Evolutionary conservation across 2,329 filamentous ascomycete species (phyloP).

Genomic region (Sclerotiophoma versabilis): DNA sequence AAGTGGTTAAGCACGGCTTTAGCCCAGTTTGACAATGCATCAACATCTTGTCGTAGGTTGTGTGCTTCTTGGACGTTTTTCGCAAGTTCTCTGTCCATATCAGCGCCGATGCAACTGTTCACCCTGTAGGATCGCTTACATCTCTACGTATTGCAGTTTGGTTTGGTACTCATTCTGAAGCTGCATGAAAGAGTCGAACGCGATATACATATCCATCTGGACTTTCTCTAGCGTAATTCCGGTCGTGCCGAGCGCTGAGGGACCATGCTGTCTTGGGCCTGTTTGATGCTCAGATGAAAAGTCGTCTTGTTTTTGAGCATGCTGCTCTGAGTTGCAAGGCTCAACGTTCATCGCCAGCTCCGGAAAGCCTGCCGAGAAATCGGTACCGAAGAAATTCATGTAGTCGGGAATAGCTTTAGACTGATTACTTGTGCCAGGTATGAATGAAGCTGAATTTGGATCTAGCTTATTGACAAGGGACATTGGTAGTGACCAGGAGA

Average conservation of each 20-base stretch:
- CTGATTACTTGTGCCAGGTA: not conserved
- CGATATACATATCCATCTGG: not conserved
- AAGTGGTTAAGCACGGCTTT: conserved; percentile 1
- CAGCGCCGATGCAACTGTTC: no score
- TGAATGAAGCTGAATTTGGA: not conserved
- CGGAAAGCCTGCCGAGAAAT: not conserved
- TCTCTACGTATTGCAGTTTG: not conserved
- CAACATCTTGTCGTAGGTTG: conserved; percentile 1
- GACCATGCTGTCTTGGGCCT: no score
- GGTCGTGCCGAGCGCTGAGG: not conserved
- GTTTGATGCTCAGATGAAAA: not conserved
- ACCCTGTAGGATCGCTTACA: no score
- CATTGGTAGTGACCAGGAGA: not conserved
- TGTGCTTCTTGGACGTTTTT: not conserved
- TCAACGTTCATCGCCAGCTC: not conserved
- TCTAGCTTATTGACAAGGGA: not conserved
- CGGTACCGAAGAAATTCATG: not conserved
- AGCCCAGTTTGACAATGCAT: not conserved
- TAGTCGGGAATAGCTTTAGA: not conserved
- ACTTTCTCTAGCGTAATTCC: not conserved
- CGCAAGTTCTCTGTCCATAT: not conserved
- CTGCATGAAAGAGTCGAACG: not conserved
- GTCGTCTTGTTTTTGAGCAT: not conserved
- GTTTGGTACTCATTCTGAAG: not conserved
- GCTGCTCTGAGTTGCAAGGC: not conserved